Base-by-base conservation (phyloP, 1,284 basidiomycete species). In the Peniophora sp. region DNA sequence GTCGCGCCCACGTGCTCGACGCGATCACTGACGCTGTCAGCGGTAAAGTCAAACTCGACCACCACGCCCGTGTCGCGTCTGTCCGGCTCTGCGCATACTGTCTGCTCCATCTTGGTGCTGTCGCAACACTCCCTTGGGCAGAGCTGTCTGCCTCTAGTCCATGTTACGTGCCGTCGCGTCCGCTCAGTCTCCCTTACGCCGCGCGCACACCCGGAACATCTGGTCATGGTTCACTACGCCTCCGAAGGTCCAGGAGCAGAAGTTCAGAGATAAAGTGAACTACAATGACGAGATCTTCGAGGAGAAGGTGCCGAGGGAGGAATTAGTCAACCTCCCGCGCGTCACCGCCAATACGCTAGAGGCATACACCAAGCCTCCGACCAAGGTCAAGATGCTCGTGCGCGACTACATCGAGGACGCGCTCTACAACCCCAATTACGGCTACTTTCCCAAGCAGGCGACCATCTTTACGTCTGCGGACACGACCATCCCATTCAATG, bases 351-450 rank as follows among this genome's bases (percentile, higher is more conserved):
- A 84, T 56, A 79, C 86, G 52, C 68, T 95, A 49, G 79, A 81
- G 54, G 66, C 65, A 51, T 68, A 71, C 51, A 71, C 66, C n/a
- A 69, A 73, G 47, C 91, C 88, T 2, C 96, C 95, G 2, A 80
- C 74, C 18, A 73, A 80, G 49, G 93, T 95, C 47, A 92, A 91
- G 65, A 97, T 98, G 92, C 85, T 99, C 34, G 85, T 90, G 45
- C 79, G 97, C 54, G 96, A 99, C 70, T 99, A 92, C 65, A 95
- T 99, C 57, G 92, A 98, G 62, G 97, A 99, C 65, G 87, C 89
- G 17, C 70, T 99, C 42, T 99, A 99, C 72, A 98, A 99, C 63
- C 95, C 94, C 2, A 70, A 93, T 64, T 99, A 99, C 63, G 97
- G 97, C 36, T 99, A 99, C 70, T 99, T 99, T 64, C 85, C 91